A percentile compares a stretch with the other conserved stretches of the same genome.
phyloP scores from a whole-genome alignment of 164 flowering plant species.

The Dillenia suffruticosa region DNA sequence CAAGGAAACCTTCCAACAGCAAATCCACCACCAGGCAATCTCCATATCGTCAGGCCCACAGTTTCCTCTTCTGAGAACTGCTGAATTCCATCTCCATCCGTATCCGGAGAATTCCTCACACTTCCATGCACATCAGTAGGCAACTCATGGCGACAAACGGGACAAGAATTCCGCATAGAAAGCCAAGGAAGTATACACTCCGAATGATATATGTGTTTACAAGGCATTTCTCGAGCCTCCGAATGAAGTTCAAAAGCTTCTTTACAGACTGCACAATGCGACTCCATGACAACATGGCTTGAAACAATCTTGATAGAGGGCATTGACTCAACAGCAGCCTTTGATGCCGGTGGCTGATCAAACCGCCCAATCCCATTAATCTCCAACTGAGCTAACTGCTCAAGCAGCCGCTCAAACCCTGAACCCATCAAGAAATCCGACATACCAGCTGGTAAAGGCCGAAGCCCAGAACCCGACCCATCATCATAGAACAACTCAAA shows the following conservation, averaged over 20 bases:
- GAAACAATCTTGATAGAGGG: constrained; percentile 43
- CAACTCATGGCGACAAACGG: constrained; percentile 69
- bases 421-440: constrained; percentile 71
- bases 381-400: constrained; percentile 67
- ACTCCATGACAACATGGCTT: constrained; percentile 32
- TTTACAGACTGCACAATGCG: constrained; percentile 69
- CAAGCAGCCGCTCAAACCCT: constrained; percentile 71
- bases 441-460: constrained; percentile 65
- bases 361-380: constrained; percentile 41
- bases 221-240: constrained; percentile 79
- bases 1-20: constrained; percentile 78
- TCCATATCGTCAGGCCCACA: constrained; percentile 70
- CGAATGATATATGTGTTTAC: constrained; percentile 72
- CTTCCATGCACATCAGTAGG: constrained; percentile 29
- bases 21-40: constrained; percentile 83
- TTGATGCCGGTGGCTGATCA: constrained; percentile 70
- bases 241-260: constrained; percentile 52
- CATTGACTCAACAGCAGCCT: constrained; percentile 66
- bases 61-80: constrained; percentile 34
- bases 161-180: constrained; percentile 63
- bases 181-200: constrained; percentile 89
- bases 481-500: constrained; percentile 75
- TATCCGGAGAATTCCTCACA: constrained; percentile 13
- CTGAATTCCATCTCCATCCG: background rate
- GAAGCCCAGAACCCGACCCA: constrained; percentile 65